Percentiles rank a stretch among this genome's conserved stretches.
These are phyloP conservation scores for Fusarium illudens DNA, from an alignment of 2,329 filamentous ascomycete genomes.

Conservation along the genomic window DNA sequence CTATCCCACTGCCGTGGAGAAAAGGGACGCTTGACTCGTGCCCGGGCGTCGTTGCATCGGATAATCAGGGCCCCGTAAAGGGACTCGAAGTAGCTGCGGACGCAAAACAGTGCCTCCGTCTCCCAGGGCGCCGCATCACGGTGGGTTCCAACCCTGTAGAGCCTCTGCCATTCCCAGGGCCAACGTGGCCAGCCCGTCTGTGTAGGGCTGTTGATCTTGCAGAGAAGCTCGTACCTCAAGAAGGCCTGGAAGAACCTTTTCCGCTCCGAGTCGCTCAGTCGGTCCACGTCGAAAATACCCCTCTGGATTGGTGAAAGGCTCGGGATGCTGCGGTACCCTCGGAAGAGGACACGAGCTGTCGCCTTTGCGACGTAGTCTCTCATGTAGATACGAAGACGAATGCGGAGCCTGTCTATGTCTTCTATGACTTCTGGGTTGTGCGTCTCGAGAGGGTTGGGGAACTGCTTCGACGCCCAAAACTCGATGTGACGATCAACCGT, in stretches of 20 bases:
- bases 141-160: neutral
- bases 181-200: neutral
- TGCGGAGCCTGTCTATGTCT: neutral
- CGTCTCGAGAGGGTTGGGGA: neutral
- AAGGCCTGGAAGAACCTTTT: neutral
- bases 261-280: neutral
- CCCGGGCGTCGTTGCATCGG: neutral
- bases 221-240: neutral
- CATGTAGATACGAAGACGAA: neutral
- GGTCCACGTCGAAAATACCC: neutral
- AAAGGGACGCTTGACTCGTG: neutral
- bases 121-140: neutral
- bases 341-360: neutral
- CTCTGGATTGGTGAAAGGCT: neutral
- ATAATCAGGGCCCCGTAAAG: neutral
- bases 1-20: neutral
- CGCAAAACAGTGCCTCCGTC: neutral
- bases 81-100: neutral
- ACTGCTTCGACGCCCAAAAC: neutral
- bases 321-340: neutral
- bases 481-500: neutral
- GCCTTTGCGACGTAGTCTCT: constrained; percentile 13
- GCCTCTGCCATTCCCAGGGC: neutral
- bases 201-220: neutral
- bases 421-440: neutral